These are phyloP conservation scores for Aureobasidium sp. DNA, from an alignment of 2,329 filamentous ascomycete species.

Conservation along the genomic window DNA sequence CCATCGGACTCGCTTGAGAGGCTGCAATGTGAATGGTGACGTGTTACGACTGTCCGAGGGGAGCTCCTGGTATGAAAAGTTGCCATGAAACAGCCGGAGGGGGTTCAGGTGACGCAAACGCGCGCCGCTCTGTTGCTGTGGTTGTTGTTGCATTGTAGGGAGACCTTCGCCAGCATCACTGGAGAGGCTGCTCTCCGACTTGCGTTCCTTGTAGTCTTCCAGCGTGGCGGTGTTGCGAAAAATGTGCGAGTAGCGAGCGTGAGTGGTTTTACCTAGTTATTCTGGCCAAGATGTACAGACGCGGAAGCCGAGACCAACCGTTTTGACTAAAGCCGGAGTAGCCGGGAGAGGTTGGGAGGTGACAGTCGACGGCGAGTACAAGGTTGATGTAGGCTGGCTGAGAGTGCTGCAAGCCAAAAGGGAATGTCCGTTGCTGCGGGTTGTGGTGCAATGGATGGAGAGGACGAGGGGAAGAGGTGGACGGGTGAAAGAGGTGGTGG, in stretches of 20 bases:
- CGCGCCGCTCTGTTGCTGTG: constrained; percentile 29
- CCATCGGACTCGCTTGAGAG: constrained; percentile 40
- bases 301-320: constrained; percentile 11
- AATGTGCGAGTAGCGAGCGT: constrained; percentile 10
- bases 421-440: background rate
- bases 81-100: constrained; percentile 47
- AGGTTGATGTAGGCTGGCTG: constrained; percentile 10
- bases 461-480: background rate
- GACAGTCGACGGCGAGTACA: background rate
- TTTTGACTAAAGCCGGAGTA: background rate
- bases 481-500: constrained; percentile 5
- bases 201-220: constrained; percentile 23
- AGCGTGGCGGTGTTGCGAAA: constrained; percentile 19
- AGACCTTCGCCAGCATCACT: constrained; percentile 24
- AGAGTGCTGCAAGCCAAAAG: background rate
- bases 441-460: background rate
- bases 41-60: constrained; percentile 45
- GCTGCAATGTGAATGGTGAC: constrained; percentile 42
- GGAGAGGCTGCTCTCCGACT: constrained; percentile 24
- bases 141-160: constrained; percentile 7
- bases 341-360: background rate
- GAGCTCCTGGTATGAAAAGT: constrained; percentile 53
- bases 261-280: background rate
- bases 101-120: constrained; percentile 49
- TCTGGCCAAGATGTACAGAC: background rate